These are phyloP conservation scores for Hypholoma sublateritium DNA, from an alignment of 768 basidiomycete species.

Conservation along the genomic window DNA sequence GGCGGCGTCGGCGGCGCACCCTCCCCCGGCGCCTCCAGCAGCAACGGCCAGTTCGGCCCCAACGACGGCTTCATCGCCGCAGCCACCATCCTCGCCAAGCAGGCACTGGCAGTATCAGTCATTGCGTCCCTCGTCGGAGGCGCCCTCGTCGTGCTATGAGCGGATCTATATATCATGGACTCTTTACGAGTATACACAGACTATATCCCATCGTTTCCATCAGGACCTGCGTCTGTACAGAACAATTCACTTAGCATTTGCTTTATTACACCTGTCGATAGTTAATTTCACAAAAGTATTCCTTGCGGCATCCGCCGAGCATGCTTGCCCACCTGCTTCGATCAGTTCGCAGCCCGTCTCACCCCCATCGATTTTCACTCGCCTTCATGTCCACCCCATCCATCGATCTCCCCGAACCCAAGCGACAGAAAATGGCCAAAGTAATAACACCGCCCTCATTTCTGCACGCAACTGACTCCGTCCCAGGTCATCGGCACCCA, in stretches of 20 bases:
- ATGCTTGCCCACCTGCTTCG: slow-evolving; percentile 18
- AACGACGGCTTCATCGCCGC: slow-evolving; percentile 64
- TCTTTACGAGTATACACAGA: slow-evolving; percentile 13
- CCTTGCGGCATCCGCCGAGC: slow-evolving; percentile 18
- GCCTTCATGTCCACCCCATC: slow-evolving; percentile 19
- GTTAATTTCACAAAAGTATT: slow-evolving; percentile 7
- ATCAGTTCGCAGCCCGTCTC: slow-evolving; percentile 5
- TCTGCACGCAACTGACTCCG: not conserved
- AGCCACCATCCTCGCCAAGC: slow-evolving; percentile 46
- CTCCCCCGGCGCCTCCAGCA: slow-evolving; percentile 49
- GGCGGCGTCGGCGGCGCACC: slow-evolving; percentile 62
- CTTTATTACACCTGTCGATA: slow-evolving; percentile 6
- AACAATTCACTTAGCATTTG: slow-evolving; percentile 12
- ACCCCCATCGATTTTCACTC: slow-evolving; percentile 3
- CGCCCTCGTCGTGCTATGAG: slow-evolving; percentile 43
- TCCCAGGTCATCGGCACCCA: slow-evolving; percentile 86
- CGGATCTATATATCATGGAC: slow-evolving; percentile 18
- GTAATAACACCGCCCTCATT: slow-evolving; percentile 6
- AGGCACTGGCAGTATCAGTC: slow-evolving; percentile 41
- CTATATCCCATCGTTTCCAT: slow-evolving; percentile 2
- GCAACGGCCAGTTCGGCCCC: slow-evolving; percentile 63
- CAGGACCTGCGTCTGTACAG: slow-evolving; percentile 10
- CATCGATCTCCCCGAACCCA: slow-evolving; percentile 24
- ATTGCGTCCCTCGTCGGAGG: slow-evolving; percentile 52
- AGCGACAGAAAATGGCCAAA: slow-evolving; percentile 43